Conservation (phyloP, 805 yeast genomes). For the Candida alai region DNA sequence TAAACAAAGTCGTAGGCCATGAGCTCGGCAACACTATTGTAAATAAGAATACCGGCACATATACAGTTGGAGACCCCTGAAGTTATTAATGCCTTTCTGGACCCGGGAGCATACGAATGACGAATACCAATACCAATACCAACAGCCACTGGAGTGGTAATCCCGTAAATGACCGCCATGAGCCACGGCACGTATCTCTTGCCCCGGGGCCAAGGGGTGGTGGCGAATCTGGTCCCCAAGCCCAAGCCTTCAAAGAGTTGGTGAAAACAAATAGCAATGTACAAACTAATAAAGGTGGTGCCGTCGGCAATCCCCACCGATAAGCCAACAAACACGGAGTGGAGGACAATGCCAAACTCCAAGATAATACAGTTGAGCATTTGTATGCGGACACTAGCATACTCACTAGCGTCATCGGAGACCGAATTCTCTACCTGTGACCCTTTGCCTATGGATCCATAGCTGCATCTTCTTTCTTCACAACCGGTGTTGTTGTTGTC, state of each 20-base stretch:
- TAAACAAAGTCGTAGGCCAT: slow-evolving; percentile 39
- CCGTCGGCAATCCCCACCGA: slow-evolving; percentile 76
- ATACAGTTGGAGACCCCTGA: slow-evolving; percentile 33
- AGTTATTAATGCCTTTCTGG: slow-evolving; percentile 28
- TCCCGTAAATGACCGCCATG: slow-evolving; percentile 24
- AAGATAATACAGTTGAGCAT: slow-evolving; percentile 35
- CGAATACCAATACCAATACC: slow-evolving; percentile 36
- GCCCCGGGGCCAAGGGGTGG: slow-evolving; percentile 27
- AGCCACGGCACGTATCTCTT: slow-evolving; percentile 31
- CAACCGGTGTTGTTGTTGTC: too few relatives aligned
- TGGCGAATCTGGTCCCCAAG: slow-evolving; percentile 61
- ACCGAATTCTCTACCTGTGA: too few relatives aligned
- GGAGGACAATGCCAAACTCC: slow-evolving; percentile 77
- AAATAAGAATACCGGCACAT: slow-evolving; percentile 33
- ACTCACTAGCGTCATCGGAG: too few relatives aligned
- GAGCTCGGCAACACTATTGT: slow-evolving; percentile 34
- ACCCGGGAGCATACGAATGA: slow-evolving; percentile 28
- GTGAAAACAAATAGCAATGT: slow-evolving; percentile 62
- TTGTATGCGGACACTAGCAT: slow-evolving; percentile 8
- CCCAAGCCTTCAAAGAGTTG: slow-evolving; percentile 84
- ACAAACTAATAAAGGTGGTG: slow-evolving; percentile 62
- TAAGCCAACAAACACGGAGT: slow-evolving; percentile 75
- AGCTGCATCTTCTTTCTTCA: too few relatives aligned
- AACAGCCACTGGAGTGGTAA: slow-evolving; percentile 32
- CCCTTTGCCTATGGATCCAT: too few relatives aligned